A percentile compares a stretch with the other conserved stretches of the same genome.
phyloP scores from a whole-genome alignment of 306 rosid genomes.

The Medicago truncatula region MtrunA17r5.0-ANR NC_053042.1:5463501-5464000 shows the following conservation, averaged over 20 bases:
- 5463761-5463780: slow-evolving; percentile 96
- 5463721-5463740: slow-evolving; percentile 85
- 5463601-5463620: slow-evolving; percentile 99
- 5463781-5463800: slow-evolving; percentile 97
- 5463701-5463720: slow-evolving; percentile 92
- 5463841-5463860: slow-evolving; percentile 95
- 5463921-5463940: slow-evolving; percentile 99
- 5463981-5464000: slow-evolving; percentile 96
- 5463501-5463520: slow-evolving; percentile 75
- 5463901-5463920: slow-evolving; percentile 81
- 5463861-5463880: slow-evolving; percentile 99
- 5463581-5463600: slow-evolving; percentile 95
- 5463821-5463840: slow-evolving; percentile 96
- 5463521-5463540: slow-evolving; percentile 88
- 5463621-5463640: slow-evolving; percentile 98
- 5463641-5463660: slow-evolving; percentile 99
- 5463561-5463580: slow-evolving; percentile 94
- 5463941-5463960: slow-evolving; percentile 89
- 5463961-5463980: slow-evolving; percentile 94
- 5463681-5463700: slow-evolving; percentile 97
- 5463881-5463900: slow-evolving; percentile 98
- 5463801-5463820: slow-evolving; percentile 98
- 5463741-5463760: slow-evolving; percentile 99
- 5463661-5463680: slow-evolving; percentile 97
- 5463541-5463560: slow-evolving; percentile 94